Base-by-base conservation (phyloP, 1,139 yeast species). In the Lodderomyces parapsilosis region DNA sequence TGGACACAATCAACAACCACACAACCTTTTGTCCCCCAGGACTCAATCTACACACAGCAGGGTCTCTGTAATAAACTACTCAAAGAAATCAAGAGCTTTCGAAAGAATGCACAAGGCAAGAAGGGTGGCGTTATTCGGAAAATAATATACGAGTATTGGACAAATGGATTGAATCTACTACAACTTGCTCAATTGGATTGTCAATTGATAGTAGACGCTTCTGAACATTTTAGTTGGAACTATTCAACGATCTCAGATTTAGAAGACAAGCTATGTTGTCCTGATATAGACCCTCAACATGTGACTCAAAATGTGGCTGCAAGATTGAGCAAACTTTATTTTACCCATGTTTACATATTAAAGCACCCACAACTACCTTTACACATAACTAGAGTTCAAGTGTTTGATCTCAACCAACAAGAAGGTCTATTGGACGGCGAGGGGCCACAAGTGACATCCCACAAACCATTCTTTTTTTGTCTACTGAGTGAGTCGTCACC, bases 121-220 rank as follows among this genome's bases (percentile, higher is more conserved):
- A 82, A 81, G 52, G 57, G 71, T 36, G 67, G 65, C 44, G 54
- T 82, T 10, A 64, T 81, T 2, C 83, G 81, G 46, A 62, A 63
- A 39, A 64, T 84, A 11, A 49, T 83, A 7, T 68, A 66, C 32
- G 80, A 80, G 27, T 79, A 69, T 54, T 86, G 90, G 81, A 68
- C 77, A 1, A 54, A 65, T 3, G 95, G 95, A 0, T 60, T 86
- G 39, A 86, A 83, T 52, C 60, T 86, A 6, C 68, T 80, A 15
- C 96, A 87, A 56, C 58, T 82, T 38, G 85, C 95, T 0, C 91
- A 86, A 50, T 63, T 86, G 7, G 95, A 87, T 53, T 78, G 86
- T 45, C 86, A 81, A 51, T 57, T 75, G 37, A 66, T 86, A 33
- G 76, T 84, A 4, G 84, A 82, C 51, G 71, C 74, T 39, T 83